Base-by-base conservation (phyloP, 257 asterid genomes). In the Nicotiana noctiflora region DNA sequence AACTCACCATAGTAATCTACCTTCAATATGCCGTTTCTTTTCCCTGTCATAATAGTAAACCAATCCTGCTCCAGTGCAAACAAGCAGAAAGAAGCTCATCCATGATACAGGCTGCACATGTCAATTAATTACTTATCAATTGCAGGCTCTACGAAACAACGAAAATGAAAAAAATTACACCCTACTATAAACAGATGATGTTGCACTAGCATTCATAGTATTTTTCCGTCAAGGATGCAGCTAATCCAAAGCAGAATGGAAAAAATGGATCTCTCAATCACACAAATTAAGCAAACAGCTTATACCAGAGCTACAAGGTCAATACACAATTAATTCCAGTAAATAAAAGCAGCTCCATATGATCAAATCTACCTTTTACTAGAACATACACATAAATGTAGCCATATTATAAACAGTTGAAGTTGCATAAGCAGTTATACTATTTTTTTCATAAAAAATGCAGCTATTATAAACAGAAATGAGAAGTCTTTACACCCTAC, bases 21-120 rank as follows among this genome's bases (percentile, higher is more conserved):
- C 97, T 92, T 92, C 94, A 83, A 93, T 92, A 80, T 86, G 97
- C 29, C 90, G 92, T 89, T 64, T 93, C 89, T 92, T 95, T 86
- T 93, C 99, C 82, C 90, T 81, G 86, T 93, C 97, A 77, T 95
- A 92, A 86, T 95, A 92, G 86, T 76, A 89, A 7, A 89, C 87
- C 90, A 93, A 85, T 63, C 93, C 94, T 31, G 87, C 93, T 83
- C 99, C 98, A 76, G 97, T 93, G n/a, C 94, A 89, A 59, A 92
- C 40, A 61, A 93, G 94, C 88, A 93, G 86, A 75, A 93, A 56
- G 84, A 93, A 92, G 87, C 98, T 92, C 93, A 89, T 75, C 98
- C 98, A 95, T 11, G 99, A 93, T 67, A 93, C 93, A 40, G 97
- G 97, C 97, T 91, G 86, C 85, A 80, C 80, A 60, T n/a, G 17